phyloP scores from a whole-genome alignment of 2,329 filamentous ascomycete genomes.

The Cercospora sojina region DNA sequence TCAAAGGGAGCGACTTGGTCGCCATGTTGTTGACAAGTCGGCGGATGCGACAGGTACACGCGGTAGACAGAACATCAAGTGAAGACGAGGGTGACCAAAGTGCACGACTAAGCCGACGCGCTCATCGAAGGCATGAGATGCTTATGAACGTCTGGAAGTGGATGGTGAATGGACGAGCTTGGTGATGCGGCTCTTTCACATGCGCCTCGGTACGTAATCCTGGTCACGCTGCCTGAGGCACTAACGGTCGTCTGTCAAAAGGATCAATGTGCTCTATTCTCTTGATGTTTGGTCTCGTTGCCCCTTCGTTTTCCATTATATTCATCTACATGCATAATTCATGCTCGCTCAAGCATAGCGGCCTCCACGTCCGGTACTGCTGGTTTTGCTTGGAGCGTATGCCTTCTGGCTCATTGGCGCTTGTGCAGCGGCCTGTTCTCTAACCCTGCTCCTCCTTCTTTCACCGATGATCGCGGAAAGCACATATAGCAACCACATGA shows the following conservation, averaged over 20 bases:
- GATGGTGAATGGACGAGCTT: neutral
- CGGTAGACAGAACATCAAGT: neutral
- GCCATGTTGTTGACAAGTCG: conserved; percentile 24
- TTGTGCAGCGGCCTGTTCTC: conserved; percentile 5
- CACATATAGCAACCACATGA: conserved; percentile 49
- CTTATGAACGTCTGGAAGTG: neutral
- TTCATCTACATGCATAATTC: neutral
- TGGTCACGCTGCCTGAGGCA: neutral
- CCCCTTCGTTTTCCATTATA: neutral
- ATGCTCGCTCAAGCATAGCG: conserved; percentile 11
- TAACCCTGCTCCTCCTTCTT: conserved; percentile 15
- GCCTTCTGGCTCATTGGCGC: conserved; percentile 12
- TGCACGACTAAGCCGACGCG: conserved; percentile 3
- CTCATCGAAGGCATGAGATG: neutral
- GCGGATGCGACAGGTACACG: neutral
- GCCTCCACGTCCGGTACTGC: neutral
- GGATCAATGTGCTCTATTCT: neutral
- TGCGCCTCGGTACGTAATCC: conserved; percentile 2
- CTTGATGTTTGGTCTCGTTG: neutral
- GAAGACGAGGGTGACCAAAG: neutral
- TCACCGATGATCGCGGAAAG: conserved; percentile 29
- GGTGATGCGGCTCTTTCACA: conserved; percentile 12
- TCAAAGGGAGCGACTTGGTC: conserved; percentile 18
- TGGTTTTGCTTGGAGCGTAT: conserved; percentile 16
- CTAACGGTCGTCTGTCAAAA: neutral